phyloP scores from a whole-genome alignment of 129 eudicot species.

The Kitagawia praeruptora region DNA sequence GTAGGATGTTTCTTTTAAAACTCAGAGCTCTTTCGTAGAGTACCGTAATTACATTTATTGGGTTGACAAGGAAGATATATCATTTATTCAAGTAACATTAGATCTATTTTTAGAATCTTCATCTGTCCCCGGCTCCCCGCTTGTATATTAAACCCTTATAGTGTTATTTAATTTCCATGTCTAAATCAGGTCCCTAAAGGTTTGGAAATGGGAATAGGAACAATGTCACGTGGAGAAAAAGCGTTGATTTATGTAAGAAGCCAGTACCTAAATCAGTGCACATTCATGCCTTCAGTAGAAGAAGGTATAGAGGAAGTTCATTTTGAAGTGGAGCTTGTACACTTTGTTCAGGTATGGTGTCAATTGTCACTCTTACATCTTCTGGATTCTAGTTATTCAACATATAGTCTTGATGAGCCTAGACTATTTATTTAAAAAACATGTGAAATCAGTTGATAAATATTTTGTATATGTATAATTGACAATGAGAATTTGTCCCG shows the following conservation, averaged over 20 bases:
- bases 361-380: background rate
- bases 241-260: constrained; percentile 68
- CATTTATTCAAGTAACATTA: background rate
- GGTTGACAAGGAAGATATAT: constrained; percentile 2
- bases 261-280: constrained; percentile 51
- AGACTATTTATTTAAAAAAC: background rate
- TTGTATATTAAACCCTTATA: background rate
- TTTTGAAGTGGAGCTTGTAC: constrained; percentile 92
- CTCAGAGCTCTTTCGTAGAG: constrained; percentile 2
- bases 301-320: constrained; percentile 72
- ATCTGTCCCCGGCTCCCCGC: background rate
- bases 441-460: background rate
- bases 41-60: background rate
- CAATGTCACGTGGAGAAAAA: constrained; percentile 91
- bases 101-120: background rate
- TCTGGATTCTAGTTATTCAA: background rate
- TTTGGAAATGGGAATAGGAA: constrained; percentile 95
- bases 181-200: constrained; percentile 74
- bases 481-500: background rate
- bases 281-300: constrained; percentile 44
- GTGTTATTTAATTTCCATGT: background rate
- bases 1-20: background rate
- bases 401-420: background rate
- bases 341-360: constrained; percentile 74
- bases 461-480: background rate